phyloP scores from a whole-genome alignment of 257 asterid genomes.

The Scutellaria baicalensis region DNA sequence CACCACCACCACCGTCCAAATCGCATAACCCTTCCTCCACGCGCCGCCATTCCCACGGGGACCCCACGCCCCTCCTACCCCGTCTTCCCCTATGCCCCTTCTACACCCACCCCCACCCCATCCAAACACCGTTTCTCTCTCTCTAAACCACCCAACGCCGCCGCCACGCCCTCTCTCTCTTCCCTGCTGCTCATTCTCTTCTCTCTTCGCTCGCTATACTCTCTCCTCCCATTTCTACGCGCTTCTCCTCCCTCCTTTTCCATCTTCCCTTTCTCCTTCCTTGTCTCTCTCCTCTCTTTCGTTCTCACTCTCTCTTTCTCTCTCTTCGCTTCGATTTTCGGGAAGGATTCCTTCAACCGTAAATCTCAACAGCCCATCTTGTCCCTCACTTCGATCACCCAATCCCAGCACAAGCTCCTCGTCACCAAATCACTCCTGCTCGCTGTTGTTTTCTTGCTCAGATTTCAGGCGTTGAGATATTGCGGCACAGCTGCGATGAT shows the following conservation, averaged over 20 bases:
- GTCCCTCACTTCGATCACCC: constrained; percentile 32
- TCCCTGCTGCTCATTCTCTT: constrained; percentile 59
- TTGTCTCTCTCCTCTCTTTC: constrained; percentile 74
- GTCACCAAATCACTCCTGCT: constrained; percentile 55
- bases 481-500: constrained; percentile 95
- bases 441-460: constrained; percentile 54
- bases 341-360: constrained; percentile 16
- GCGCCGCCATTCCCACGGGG: constrained; percentile 26
- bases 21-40: constrained; percentile 63
- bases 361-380: constrained; percentile 37
- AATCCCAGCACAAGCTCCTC: constrained; percentile 48
- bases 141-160: constrained; percentile 21
- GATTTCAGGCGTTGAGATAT: constrained; percentile 82
- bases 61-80: constrained; percentile 35
- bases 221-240: constrained; percentile 81
- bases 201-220: constrained; percentile 88
- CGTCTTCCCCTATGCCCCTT: constrained; percentile 39
- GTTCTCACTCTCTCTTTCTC: constrained; percentile 56
- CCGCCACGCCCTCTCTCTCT: constrained; percentile 42
- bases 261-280: constrained; percentile 77
- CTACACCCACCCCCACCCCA: constrained; percentile 82
- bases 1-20: constrained; percentile 67
- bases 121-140: constrained; percentile 59
- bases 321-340: constrained; percentile 24
- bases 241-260: constrained; percentile 78